These are phyloP conservation scores for Rhytidhysteron rufulum DNA, from an alignment of 2,329 filamentous ascomycete species.

Conservation along the genomic window DNA sequence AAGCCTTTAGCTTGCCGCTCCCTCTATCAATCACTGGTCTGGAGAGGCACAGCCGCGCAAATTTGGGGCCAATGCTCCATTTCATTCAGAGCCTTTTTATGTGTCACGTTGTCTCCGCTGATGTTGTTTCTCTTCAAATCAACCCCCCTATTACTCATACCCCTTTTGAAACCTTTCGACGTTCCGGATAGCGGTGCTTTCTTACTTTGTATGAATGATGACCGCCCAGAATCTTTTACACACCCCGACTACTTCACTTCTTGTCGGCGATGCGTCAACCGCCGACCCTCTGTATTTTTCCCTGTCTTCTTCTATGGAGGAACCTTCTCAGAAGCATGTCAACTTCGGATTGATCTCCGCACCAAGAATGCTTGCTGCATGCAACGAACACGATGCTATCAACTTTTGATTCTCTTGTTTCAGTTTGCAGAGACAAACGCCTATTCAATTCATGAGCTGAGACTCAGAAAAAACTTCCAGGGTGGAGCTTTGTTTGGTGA, in stretches of 20 bases:
- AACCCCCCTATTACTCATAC: constrained; percentile 17
- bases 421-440: neutral
- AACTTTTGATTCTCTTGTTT: neutral
- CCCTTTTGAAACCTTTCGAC: too few relatives aligned
- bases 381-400: neutral
- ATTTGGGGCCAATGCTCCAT: neutral
- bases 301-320: neutral
- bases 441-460: neutral
- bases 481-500: constrained; percentile 4
- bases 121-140: constrained; percentile 6
- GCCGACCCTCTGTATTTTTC: neutral
- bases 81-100: constrained; percentile 4
- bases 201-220: constrained; percentile 25
- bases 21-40: constrained; percentile 25
- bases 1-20: constrained; percentile 14
- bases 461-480: neutral
- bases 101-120: constrained; percentile 10
- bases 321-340: neutral
- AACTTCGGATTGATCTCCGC: neutral
- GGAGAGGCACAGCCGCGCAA: neutral
- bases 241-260: neutral
- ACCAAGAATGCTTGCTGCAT: neutral
- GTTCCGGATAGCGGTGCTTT: constrained; percentile 18
- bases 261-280: neutral
- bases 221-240: constrained; percentile 3